Conservation (phyloP, 2,329 filamentous ascomycete genomes). For the Sphaerulina vaccinii region DNA sequence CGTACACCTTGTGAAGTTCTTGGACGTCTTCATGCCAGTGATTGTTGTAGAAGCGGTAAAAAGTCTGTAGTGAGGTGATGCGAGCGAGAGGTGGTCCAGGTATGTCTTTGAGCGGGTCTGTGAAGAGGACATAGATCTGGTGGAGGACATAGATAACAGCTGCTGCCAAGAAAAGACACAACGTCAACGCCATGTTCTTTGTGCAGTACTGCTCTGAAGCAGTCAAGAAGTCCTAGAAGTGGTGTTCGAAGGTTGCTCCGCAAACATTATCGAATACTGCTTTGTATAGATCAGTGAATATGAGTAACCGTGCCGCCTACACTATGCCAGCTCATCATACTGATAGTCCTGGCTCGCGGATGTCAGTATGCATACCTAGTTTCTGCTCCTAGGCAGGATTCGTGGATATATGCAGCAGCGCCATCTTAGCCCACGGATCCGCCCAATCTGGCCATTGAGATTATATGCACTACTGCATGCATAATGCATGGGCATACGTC, state of each 20-base stretch:
- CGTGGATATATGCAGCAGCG: slow-evolving; percentile 1
- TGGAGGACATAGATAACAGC: slow-evolving; percentile 2
- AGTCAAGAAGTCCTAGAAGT: too few relatives aligned
- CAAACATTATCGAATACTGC: too few relatives aligned
- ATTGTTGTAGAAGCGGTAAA: slow-evolving; percentile 15
- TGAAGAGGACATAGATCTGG: slow-evolving; percentile 4
- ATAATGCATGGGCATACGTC: slow-evolving; percentile 4
- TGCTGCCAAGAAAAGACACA: not conserved
- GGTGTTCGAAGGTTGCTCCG: too few relatives aligned
- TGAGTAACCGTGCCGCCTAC: not conserved
- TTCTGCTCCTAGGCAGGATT: slow-evolving; percentile 3
- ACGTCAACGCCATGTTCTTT: slow-evolving; percentile 4
- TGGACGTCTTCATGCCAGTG: slow-evolving; percentile 17
- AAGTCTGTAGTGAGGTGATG: slow-evolving; percentile 17
- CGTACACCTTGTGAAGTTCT: slow-evolving; percentile 61
- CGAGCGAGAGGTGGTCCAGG: slow-evolving; percentile 20
- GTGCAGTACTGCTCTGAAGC: not conserved
- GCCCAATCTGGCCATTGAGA: slow-evolving; percentile 1
- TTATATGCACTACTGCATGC: slow-evolving; percentile 8
- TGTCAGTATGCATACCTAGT: slow-evolving; percentile 7
- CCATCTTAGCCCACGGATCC: not conserved
- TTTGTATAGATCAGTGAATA: not conserved
- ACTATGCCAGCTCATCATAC: slow-evolving; percentile 10
- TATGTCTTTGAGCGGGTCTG: slow-evolving; percentile 13
- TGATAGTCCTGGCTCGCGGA: slow-evolving; percentile 4